A percentile compares a stretch with the other conserved stretches of the same genome.
Conservation (phyloP, 306 rosid species). For the Psophocarpus tetragonolobus region DNA sequence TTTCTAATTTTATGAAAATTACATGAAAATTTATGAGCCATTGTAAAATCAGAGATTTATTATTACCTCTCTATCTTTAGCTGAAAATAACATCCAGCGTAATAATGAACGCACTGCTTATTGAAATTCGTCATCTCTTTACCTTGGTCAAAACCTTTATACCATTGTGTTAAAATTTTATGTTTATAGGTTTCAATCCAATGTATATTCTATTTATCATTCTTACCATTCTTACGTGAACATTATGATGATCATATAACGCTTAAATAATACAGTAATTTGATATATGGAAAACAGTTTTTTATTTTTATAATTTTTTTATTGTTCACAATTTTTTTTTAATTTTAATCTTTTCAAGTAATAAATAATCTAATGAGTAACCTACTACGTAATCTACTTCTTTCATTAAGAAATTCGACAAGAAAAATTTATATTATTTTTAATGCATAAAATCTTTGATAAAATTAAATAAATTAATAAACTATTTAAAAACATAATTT, state of each 20-base stretch:
- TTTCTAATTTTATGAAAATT: constrained; percentile 33
- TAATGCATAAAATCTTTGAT: too few species aligned
- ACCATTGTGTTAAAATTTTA: background rate
- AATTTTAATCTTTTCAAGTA: too few species aligned
- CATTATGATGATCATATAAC: background rate
- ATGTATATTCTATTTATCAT: background rate
- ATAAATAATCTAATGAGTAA: too few species aligned
- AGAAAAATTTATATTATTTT: too few species aligned
- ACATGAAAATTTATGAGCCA: constrained; percentile 29
- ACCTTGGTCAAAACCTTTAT: background rate
- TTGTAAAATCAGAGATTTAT: constrained; percentile 12
- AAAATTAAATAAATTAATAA: too few species aligned
- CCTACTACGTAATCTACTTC: too few species aligned
- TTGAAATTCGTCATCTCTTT: background rate
- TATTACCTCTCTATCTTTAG: constrained; percentile 7
- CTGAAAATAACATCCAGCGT: background rate
- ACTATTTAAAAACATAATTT: too few species aligned
- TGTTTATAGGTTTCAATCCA: background rate
- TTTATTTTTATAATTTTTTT: too few species aligned
- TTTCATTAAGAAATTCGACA: too few species aligned
- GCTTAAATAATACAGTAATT: too few species aligned
- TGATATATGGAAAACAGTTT: too few species aligned
- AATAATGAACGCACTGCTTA: background rate
- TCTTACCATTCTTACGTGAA: background rate
- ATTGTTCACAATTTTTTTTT: too few species aligned